phyloP scores from a whole-genome alignment of 192 early-diverging fungal species.

The Coemansia sp. region DNA sequence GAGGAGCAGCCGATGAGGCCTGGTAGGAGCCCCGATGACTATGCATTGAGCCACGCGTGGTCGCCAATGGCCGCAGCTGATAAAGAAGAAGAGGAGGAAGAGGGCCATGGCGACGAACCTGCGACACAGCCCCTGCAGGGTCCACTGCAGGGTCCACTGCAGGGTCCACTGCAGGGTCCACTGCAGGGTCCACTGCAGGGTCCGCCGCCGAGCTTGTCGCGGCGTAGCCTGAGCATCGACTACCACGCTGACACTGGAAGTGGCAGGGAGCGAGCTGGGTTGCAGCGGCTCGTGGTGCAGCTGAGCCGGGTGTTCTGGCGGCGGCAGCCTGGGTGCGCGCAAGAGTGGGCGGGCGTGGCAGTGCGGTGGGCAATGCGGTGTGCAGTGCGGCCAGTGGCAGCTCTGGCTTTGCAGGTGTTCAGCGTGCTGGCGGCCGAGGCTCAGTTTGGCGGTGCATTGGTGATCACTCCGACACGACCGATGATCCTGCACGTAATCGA shows the following conservation, averaged over 20 bases:
- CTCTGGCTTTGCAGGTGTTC: constrained; percentile 30
- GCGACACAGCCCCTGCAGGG: too few relatives aligned
- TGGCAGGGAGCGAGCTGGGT: constrained; percentile 17
- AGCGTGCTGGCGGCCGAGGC: constrained; percentile 36
- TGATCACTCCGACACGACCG: constrained; percentile 35
- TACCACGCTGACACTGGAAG: neutral
- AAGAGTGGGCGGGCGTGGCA: constrained; percentile 32
- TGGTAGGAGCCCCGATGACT: neutral
- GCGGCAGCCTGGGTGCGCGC: constrained; percentile 26
- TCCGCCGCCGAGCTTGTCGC: constrained; percentile 3
- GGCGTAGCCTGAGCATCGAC: constrained; percentile 18
- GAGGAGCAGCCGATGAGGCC: neutral
- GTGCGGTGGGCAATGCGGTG: constrained; percentile 51
- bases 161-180: too few relatives aligned
- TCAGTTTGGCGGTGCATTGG: constrained; percentile 29
- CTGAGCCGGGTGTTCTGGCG: constrained; percentile 33
- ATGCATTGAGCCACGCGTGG: constrained; percentile 17
- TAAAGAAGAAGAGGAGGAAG: neutral
- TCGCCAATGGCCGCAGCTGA: constrained; percentile 3
- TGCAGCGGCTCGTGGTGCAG: constrained; percentile 35
- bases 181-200: too few relatives aligned
- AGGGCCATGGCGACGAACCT: neutral
- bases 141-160: too few relatives aligned
- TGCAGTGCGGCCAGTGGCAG: constrained; percentile 25
- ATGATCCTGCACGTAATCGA: constrained; percentile 44